Evolutionary conservation across 805 yeast genomes (phyloP).

Genomic region (Candida alai): DNA sequence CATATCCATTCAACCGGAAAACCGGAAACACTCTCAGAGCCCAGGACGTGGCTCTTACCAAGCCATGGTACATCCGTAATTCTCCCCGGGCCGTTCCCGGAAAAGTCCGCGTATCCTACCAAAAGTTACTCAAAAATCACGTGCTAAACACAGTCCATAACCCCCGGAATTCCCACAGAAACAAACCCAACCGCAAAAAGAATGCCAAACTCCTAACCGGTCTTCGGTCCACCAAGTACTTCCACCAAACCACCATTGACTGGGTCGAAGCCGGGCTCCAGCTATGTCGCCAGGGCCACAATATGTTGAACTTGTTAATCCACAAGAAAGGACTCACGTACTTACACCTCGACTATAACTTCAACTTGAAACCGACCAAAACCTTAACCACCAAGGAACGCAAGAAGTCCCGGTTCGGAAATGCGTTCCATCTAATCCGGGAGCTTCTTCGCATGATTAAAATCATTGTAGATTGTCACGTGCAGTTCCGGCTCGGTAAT

Average conservation of each 20-base stretch:
- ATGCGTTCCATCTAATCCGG: constrained; percentile 90
- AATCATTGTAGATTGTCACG: constrained; percentile 88
- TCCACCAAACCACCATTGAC: constrained; percentile 87
- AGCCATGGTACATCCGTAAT: constrained; percentile 75
- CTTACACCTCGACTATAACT: constrained; percentile 90
- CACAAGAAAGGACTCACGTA: constrained; percentile 90
- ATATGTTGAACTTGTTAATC: constrained; percentile 84
- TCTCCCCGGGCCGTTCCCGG: constrained; percentile 61
- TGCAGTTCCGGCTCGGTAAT: constrained; percentile 84
- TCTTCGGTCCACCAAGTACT: constrained; percentile 76
- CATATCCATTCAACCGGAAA: constrained; percentile 77
- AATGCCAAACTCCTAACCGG: constrained; percentile 60
- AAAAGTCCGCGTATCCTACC: constrained; percentile 84
- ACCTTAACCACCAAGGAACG: constrained; percentile 95
- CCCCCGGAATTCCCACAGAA: constrained; percentile 18
- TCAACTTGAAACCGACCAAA: constrained; percentile 93
- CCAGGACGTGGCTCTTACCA: constrained; percentile 82
- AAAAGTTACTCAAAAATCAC: constrained; percentile 73
- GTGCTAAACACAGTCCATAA: constrained; percentile 70
- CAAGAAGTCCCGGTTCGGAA: constrained; percentile 92
- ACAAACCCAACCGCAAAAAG: constrained; percentile 38
- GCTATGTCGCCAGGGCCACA: constrained; percentile 88
- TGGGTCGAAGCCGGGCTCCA: constrained; percentile 99
- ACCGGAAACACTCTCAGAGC: constrained; percentile 75
- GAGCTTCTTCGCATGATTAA: constrained; percentile 84